A percentile compares a stretch with the other conserved stretches of the same genome.
Conservation (phyloP, 805 yeast species). For the Schwanniomyces pseudopolymorphus region DNA sequence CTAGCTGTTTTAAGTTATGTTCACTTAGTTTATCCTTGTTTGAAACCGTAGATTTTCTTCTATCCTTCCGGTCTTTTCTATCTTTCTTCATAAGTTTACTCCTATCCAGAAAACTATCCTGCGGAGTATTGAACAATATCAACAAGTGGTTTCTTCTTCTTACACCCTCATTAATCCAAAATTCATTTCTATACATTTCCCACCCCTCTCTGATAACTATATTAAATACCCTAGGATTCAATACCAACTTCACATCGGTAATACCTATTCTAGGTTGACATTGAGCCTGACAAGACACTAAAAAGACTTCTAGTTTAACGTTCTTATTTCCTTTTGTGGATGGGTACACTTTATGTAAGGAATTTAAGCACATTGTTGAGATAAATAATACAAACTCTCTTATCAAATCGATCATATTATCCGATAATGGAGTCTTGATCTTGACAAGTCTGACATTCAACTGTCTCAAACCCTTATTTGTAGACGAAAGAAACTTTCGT, state of each 20-base stretch:
- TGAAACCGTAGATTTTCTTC: constrained; percentile 22
- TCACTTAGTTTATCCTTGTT: constrained; percentile 13
- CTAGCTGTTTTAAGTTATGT: constrained; percentile 12
- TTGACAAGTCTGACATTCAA: constrained; percentile 76
- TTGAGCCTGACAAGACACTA: constrained; percentile 41
- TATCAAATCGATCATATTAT: constrained; percentile 31
- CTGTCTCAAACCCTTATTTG: constrained; percentile 87
- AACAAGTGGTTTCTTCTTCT: constrained; percentile 47
- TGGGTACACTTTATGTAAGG: constrained; percentile 37
- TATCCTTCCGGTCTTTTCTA: constrained; percentile 40
- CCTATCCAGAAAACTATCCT: constrained; percentile 17
- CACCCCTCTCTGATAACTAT: constrained; percentile 88
- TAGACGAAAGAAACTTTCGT: constrained; percentile 70
- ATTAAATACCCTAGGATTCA: constrained; percentile 78
- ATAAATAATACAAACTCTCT: constrained; percentile 35
- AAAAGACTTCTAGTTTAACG: constrained; percentile 37
- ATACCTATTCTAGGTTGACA: constrained; percentile 66
- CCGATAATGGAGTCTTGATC: constrained; percentile 41
- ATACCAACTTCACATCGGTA: constrained; percentile 73
- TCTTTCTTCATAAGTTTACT: constrained; percentile 33
- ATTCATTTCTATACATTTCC: constrained; percentile 91
- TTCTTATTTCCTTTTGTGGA: constrained; percentile 26
- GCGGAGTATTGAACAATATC: constrained; percentile 22
- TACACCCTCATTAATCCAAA: constrained; percentile 84
- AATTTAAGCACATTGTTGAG: constrained; percentile 25